Evolutionary conservation across 805 yeast species (phyloP), one percentile per base, ranked within the genome.

Genomic region (Cyberlindnera xylosilytica): DNA sequence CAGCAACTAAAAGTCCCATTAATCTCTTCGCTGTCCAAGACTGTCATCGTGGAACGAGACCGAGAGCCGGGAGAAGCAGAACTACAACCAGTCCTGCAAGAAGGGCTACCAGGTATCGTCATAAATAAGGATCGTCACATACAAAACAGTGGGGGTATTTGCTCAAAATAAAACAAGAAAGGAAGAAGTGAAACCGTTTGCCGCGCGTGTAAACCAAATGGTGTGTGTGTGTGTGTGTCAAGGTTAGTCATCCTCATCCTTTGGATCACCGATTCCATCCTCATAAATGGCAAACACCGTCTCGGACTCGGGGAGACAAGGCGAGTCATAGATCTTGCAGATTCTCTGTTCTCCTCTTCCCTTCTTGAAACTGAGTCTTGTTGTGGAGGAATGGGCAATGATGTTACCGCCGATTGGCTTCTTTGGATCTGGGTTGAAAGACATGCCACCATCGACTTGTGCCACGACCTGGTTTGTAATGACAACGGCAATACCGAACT

Each of bases 371-470:
- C 86, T 84, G 45, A 93, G 73, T 57, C 99, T 77, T 2, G 99
- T 93, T 6, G 98, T 91, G 2, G 97, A 89, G 16, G 96, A 82
- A 63, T 93, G 99, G 1, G 98, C 99, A 62, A 93, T 83, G 54
- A 93, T 93, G 60, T 93, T 91, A 56, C 99, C 99, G 48, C 99
- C 99, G 53, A 93, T 91, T 15, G 99, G 99, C 63, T 93, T 93
- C 64, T 93, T 93, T 13, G 98, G 97, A 63, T 93, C 99, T 1
- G 97, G 96, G 54, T 90, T 89, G 63, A 81, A 90, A 20, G 78
- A 73, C 64, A 72, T 71, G 32, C 79, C 79, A 57, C 95, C 95
- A 59, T 93, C 99, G 16, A 93, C 99, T 64, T 90, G 97, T 4
- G 98, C 97, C 6, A 88, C 97, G 18, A 93, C 99, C 65, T 93